Evolutionary conservation across 352 stramenopile species (phyloP).

Genomic region (Phytophthora multivora): DNA sequence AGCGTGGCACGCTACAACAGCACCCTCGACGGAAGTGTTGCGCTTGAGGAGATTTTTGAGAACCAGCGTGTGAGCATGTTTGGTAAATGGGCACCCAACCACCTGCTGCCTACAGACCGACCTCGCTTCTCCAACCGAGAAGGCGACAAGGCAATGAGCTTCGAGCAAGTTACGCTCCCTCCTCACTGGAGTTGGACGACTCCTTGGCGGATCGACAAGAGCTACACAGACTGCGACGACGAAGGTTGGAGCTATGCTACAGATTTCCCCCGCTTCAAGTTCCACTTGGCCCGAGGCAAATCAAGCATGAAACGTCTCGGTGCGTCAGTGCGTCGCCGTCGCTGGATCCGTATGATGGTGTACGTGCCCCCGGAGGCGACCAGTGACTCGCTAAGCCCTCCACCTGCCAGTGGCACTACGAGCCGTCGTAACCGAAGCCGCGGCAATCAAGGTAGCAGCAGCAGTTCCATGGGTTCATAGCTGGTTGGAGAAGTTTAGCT

Average conservation of each 20-base stretch:
- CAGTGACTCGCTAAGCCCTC: slow-evolving; percentile 18
- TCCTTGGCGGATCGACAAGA: slow-evolving; percentile 88
- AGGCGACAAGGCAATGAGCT: slow-evolving; percentile 78
- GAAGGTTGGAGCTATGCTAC: slow-evolving; percentile 90
- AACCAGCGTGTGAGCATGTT: slow-evolving; percentile 90
- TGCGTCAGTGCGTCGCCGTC: slow-evolving; percentile 71
- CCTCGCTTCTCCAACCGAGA: slow-evolving; percentile 82
- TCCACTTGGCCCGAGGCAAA: slow-evolving; percentile 76
- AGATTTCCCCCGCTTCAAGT: slow-evolving; percentile 87
- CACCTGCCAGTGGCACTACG: background rate
- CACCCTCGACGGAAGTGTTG: slow-evolving; percentile 73
- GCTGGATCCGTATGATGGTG: slow-evolving; percentile 89
- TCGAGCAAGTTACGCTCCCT: slow-evolving; percentile 77
- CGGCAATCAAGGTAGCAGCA: slow-evolving; percentile 35
- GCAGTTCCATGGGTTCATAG: slow-evolving; percentile 35
- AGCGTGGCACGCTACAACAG: slow-evolving; percentile 67
- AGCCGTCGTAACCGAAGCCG: slow-evolving; percentile 24
- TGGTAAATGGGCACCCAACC: slow-evolving; percentile 86
- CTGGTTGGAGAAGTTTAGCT: background rate
- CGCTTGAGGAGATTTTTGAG: slow-evolving; percentile 88
- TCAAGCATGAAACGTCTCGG: slow-evolving; percentile 80
- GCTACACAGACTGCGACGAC: slow-evolving; percentile 88
- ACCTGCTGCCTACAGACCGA: slow-evolving; percentile 81
- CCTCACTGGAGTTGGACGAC: slow-evolving; percentile 85
- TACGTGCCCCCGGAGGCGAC: slow-evolving; percentile 63